Evolutionary conservation across 768 basidiomycete genomes (phyloP).

Genomic region (Serpula lacrymans): DNA sequence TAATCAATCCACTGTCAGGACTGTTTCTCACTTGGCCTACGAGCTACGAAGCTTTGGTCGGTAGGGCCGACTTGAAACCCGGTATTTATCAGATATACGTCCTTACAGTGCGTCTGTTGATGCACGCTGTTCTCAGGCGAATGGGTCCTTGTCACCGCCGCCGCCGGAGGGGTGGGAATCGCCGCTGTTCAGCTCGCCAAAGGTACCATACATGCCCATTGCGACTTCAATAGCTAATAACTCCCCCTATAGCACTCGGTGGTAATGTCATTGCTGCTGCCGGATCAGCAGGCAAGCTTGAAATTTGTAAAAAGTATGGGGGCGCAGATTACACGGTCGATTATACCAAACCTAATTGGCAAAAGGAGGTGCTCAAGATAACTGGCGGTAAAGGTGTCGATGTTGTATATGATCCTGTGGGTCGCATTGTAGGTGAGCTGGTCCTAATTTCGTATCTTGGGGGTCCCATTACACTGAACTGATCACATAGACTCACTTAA

Average conservation of each 20-base stretch:
- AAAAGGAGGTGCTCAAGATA: constrained; percentile 81
- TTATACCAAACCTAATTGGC: constrained; percentile 80
- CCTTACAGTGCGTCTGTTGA: not conserved
- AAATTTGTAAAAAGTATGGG: constrained; percentile 69
- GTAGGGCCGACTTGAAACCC: constrained; percentile 73
- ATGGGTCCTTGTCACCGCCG: constrained; percentile 90
- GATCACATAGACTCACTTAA: constrained; percentile 67
- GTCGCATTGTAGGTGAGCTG: constrained; percentile 59
- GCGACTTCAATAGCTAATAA: not conserved
- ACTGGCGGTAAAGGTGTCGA: constrained; percentile 85
- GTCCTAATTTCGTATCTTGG: not conserved
- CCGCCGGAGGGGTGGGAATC: constrained; percentile 95
- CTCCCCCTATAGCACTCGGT: constrained; percentile 58
- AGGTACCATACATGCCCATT: constrained; percentile 50
- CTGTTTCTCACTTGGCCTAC: constrained; percentile 91
- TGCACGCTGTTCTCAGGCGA: constrained; percentile 55
- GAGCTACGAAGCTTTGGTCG: constrained; percentile 87
- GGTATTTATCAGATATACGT: constrained; percentile 39
- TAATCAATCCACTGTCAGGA: constrained; percentile 36
- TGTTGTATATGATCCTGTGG: constrained; percentile 85
- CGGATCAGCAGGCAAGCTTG: constrained; percentile 73
- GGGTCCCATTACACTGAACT: not conserved
- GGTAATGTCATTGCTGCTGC: constrained; percentile 95
- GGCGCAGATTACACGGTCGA: constrained; percentile 83
- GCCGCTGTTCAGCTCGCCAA: constrained; percentile 92